Evolutionary conservation across 805 yeast genomes (phyloP).

Genomic region (Ogataea naganishii): DNA sequence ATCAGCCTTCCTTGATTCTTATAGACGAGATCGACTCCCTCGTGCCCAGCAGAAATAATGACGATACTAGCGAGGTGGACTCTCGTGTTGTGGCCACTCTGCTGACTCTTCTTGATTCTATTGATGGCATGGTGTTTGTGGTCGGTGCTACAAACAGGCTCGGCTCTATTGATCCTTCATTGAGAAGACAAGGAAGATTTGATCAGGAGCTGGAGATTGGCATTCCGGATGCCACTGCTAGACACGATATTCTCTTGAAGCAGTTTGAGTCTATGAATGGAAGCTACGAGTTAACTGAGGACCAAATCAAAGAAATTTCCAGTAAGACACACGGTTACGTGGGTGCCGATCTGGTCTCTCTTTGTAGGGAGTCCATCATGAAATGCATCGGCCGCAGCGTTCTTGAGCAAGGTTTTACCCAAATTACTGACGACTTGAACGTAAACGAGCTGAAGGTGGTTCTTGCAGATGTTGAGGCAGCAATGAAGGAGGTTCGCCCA

Average conservation of each 20-base stretch:
- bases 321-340: constrained; percentile 91
- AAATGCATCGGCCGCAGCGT: constrained; percentile 63
- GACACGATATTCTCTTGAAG: constrained; percentile 62
- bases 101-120: constrained; percentile 72
- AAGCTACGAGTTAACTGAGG: constrained; percentile 39
- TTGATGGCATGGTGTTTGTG: constrained; percentile 55
- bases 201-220: constrained; percentile 91
- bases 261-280: constrained; percentile 47
- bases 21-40: constrained; percentile 92
- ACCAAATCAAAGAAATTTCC: constrained; percentile 57
- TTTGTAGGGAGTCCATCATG: constrained; percentile 85
- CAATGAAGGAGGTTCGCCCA: constrained; percentile 78
- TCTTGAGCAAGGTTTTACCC: constrained; percentile 6
- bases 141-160: constrained; percentile 94
- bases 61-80: constrained; percentile 87
- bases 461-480: constrained; percentile 53
- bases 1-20: constrained; percentile 81
- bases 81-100: constrained; percentile 85
- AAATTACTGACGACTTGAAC: constrained; percentile 12
- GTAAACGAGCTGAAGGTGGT: constrained; percentile 34
- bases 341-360: constrained; percentile 89
- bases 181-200: constrained; percentile 87
- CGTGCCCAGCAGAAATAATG: constrained; percentile 76
- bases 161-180: constrained; percentile 81
- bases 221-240: constrained; percentile 79